These are phyloP conservation scores for Litchi chinensis DNA, from an alignment of 345 rosid genomes.

Conservation along the genomic window DNA sequence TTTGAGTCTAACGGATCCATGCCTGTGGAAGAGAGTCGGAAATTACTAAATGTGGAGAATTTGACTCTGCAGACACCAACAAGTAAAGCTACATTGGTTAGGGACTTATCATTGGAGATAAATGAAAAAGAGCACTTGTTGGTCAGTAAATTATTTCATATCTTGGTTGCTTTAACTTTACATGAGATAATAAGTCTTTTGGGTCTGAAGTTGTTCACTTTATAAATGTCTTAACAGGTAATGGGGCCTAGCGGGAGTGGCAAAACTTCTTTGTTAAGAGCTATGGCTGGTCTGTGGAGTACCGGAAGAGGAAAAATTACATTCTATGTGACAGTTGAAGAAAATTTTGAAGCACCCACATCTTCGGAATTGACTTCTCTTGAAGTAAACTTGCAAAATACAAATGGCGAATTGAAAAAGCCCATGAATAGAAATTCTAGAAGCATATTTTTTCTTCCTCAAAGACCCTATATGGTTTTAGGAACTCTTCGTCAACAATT, in stretches of 20 bases:
- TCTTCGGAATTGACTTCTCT: conserved; percentile 33
- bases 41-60: conserved; percentile 61
- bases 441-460: conserved; percentile 84
- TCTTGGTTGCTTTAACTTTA: conserved; percentile 25
- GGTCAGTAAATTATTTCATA: conserved; percentile 50
- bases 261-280: conserved; percentile 91
- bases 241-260: conserved; percentile 96
- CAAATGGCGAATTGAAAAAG: conserved; percentile 32
- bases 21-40: conserved; percentile 30
- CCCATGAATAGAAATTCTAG: conserved; percentile 39
- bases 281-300: conserved; percentile 94
- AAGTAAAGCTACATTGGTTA: conserved; percentile 66
- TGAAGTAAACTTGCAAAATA: conserved; percentile 25
- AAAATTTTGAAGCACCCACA: conserved; percentile 29
- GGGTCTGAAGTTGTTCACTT: conserved; percentile 14
- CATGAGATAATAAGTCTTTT: conserved; percentile 17
- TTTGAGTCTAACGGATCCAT: conserved; percentile 62
- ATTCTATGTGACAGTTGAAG: conserved; percentile 54
- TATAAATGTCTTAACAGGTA: conserved; percentile 53
- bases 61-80: conserved; percentile 81
- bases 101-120: conserved; percentile 60
- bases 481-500: conserved; percentile 95
- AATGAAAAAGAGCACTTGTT: conserved; percentile 69
- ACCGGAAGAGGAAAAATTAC: conserved; percentile 82
- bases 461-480: conserved; percentile 95